These are phyloP conservation scores for Candida ortonii DNA, from an alignment of 805 yeast species.

Conservation along the genomic window DNA sequence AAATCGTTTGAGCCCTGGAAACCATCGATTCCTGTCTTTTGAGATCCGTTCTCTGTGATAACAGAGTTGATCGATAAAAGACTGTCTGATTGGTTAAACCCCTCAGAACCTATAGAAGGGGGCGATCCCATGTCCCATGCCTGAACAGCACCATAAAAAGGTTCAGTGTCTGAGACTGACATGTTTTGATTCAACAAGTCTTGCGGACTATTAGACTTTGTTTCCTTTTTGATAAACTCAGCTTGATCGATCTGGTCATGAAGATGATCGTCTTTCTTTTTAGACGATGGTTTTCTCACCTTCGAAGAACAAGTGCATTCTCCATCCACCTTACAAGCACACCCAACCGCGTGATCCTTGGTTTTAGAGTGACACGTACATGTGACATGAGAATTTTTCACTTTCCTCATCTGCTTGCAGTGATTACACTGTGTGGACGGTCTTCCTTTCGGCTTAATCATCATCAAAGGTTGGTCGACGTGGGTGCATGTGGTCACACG, in stretches of 20 bases:
- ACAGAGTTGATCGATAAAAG: conserved; percentile 22
- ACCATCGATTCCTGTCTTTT: not conserved
- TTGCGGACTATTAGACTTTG: no score
- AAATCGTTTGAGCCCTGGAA: conserved; percentile 6
- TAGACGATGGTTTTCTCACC: conserved; percentile 19
- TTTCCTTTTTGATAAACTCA: conserved; percentile 4
- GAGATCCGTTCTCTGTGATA: conserved; percentile 9
- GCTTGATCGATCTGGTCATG: no score
- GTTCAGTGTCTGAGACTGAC: conserved; percentile 19
- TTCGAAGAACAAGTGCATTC: conserved; percentile 33
- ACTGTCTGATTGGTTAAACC: conserved; percentile 22
- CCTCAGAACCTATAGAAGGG: conserved; percentile 15
- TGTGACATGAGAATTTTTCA: conserved; percentile 60
- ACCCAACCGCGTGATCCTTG: conserved; percentile 26
- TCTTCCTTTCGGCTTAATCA: conserved; percentile 95
- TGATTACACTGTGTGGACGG: conserved; percentile 91
- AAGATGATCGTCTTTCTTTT: conserved; percentile 20
- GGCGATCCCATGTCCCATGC: conserved; percentile 33
- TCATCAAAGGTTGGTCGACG: conserved; percentile 82
- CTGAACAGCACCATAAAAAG: conserved; percentile 16
- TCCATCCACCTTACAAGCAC: conserved; percentile 34
- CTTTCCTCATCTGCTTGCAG: conserved; percentile 72
- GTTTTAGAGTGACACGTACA: conserved; percentile 67
- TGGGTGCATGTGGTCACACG: conserved; percentile 93
- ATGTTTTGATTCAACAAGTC: no score